Conservation (phyloP, 2,329 filamentous ascomycete species). For the Fusarium falciforme region DNA sequence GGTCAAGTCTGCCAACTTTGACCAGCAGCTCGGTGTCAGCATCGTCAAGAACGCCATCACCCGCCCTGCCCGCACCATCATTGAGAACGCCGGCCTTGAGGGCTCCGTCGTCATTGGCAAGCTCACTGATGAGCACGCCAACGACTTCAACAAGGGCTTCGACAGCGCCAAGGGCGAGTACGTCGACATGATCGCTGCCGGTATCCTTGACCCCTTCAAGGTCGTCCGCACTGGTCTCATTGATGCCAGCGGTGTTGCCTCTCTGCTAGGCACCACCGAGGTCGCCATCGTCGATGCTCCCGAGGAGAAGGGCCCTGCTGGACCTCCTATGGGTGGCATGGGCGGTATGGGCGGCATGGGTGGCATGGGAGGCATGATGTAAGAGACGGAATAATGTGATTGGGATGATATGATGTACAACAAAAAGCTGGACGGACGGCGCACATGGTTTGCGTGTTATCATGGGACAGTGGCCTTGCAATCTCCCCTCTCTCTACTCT, state of each 20-base stretch:
- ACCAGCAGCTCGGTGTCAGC: constrained; percentile 97
- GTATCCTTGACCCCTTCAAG: constrained; percentile 99
- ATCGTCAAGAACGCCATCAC: constrained; percentile 99
- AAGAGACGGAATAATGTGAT: constrained; percentile 50
- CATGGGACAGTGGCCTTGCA: constrained; percentile 46
- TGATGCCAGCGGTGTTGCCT: constrained; percentile 96
- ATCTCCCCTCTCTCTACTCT: constrained; percentile 47
- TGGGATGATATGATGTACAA: constrained; percentile 43
- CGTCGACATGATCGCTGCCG: constrained; percentile 96
- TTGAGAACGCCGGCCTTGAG: constrained; percentile 97
- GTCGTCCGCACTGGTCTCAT: constrained; percentile 96
- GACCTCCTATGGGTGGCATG: constrained; percentile 72
- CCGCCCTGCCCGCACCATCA: constrained; percentile 91
- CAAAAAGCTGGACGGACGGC: constrained; percentile 50
- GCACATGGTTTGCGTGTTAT: constrained; percentile 64
- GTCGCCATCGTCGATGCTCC: constrained; percentile 96
- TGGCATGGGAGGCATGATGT: constrained; percentile 71
- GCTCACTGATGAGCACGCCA: constrained; percentile 91
- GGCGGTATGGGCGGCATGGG: constrained; percentile 71
- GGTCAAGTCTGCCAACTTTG: constrained; percentile 93
- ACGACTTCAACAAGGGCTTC: constrained; percentile 98
- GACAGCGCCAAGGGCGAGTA: constrained; percentile 98
- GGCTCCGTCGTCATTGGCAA: constrained; percentile 97
- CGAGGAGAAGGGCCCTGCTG: constrained; percentile 84
- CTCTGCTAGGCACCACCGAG: constrained; percentile 96